These are phyloP conservation scores for Grosmannia serpens DNA, from an alignment of 2,329 filamentous ascomycete species.

Conservation along the genomic window DNA sequence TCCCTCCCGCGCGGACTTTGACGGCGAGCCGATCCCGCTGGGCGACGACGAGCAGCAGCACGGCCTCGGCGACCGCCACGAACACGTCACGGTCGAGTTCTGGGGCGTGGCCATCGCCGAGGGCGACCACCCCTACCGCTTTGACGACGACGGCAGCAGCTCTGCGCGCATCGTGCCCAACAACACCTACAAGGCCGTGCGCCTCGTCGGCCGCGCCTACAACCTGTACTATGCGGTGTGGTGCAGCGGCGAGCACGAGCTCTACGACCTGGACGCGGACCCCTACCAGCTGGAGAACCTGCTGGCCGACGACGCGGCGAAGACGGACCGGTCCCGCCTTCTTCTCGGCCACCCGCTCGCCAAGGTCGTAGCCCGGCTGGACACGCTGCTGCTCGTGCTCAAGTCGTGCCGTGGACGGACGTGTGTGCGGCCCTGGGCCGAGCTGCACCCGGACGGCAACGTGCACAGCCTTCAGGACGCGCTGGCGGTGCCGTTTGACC, in stretches of 20 bases:
- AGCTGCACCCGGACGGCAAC: constrained; percentile 40
- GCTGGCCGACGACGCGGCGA: constrained; percentile 7
- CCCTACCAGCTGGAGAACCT: constrained; percentile 40
- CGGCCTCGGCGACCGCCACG: constrained; percentile 21
- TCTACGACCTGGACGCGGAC: constrained; percentile 50
- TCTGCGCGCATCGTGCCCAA: constrained; percentile 17
- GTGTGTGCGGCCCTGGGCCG: constrained; percentile 45
- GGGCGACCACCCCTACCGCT: constrained; percentile 17
- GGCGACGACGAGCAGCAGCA: background rate
- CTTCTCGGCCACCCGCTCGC: constrained; percentile 21
- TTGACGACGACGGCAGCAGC: background rate
- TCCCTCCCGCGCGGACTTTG: constrained; percentile 32
- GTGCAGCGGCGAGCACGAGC: constrained; percentile 56
- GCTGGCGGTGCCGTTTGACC: constrained; percentile 33
- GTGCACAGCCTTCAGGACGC: constrained; percentile 42
- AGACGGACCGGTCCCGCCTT: background rate
- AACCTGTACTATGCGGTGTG: constrained; percentile 56
- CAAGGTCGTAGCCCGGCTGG: constrained; percentile 38
- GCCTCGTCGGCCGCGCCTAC: constrained; percentile 42
- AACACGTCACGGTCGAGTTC: constrained; percentile 48
- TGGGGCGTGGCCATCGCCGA: constrained; percentile 35
- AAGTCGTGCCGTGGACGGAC: constrained; percentile 46
- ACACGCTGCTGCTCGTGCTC: constrained; percentile 46
- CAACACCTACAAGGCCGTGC: constrained; percentile 51
- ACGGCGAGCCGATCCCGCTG: constrained; percentile 41